Conservation (phyloP, 305 asterid species). For the Fraxinus platypoda region DNA sequence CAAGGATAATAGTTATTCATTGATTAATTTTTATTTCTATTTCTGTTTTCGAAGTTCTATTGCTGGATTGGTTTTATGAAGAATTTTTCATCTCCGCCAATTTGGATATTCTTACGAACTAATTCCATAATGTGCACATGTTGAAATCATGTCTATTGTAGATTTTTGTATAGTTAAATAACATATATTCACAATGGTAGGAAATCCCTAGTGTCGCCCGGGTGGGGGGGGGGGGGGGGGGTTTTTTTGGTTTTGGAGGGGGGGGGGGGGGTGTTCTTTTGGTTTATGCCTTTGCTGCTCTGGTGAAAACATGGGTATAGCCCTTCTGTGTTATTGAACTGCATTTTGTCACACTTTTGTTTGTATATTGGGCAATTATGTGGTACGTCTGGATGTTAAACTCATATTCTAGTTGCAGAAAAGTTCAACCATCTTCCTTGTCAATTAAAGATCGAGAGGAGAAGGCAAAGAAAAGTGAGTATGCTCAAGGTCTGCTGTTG, state of each 20-base stretch:
- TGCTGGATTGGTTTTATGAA: not conserved
- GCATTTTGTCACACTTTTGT: not conserved
- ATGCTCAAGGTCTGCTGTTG: slow-evolving; percentile 46
- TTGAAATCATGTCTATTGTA: not conserved
- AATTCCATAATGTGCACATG: not conserved
- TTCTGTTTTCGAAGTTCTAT: not conserved
- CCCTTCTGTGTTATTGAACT: not conserved
- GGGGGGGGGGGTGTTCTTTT: no score
- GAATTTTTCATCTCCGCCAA: not conserved
- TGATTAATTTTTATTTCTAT: not conserved
- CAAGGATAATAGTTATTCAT: not conserved
- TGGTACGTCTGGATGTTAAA: not conserved
- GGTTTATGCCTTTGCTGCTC: not conserved
- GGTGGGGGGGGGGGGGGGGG: no score
- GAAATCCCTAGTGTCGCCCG: not conserved
- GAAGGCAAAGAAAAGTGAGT: slow-evolving; percentile 42
- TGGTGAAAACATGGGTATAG: not conserved
- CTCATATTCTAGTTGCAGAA: slow-evolving; percentile 31
- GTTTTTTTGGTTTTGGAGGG: no score
- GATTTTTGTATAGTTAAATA: not conserved
- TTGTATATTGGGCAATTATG: slow-evolving; percentile 6
- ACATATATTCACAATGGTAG: not conserved
- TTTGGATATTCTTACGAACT: not conserved
- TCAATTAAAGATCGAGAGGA: slow-evolving; percentile 52
- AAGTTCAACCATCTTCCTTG: slow-evolving; percentile 35